phyloP scores from a whole-genome alignment of 805 yeast species.

The Kodamaea restingae region DNA sequence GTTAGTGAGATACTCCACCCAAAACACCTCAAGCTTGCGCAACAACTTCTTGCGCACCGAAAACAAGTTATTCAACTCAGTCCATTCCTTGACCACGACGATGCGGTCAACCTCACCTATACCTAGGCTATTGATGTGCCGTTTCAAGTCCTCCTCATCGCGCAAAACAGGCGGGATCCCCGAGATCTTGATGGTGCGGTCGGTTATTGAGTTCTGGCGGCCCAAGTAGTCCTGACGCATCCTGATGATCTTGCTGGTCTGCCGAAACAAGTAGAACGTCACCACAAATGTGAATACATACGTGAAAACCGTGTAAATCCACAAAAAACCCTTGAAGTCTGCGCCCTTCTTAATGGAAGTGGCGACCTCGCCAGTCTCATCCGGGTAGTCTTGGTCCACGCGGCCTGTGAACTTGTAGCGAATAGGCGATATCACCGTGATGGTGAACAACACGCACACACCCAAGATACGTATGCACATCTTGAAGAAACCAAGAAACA shows the following conservation, averaged over 20 bases:
- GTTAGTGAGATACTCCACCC: constrained; percentile 61
- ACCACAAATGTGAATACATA: constrained; percentile 76
- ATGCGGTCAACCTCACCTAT: constrained; percentile 77
- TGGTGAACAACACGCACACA: constrained; percentile 64
- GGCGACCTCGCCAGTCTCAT: constrained; percentile 20
- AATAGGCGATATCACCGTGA: constrained; percentile 77
- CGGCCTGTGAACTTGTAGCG: constrained; percentile 79
- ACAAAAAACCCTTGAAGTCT: constrained; percentile 55
- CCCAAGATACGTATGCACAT: constrained; percentile 73
- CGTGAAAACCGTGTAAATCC: constrained; percentile 87
- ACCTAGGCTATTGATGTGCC: constrained; percentile 71
- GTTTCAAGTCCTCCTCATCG: constrained; percentile 61
- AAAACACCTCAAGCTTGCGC: constrained; percentile 57
- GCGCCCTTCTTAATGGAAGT: constrained; percentile 12
- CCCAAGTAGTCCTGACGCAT: constrained; percentile 83
- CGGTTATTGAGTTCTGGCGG: constrained; percentile 82
- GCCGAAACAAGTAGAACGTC: constrained; percentile 55
- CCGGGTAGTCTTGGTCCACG: constrained; percentile 45
- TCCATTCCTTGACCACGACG: constrained; percentile 87
- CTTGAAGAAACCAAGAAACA: constrained; percentile 84
- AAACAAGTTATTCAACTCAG: constrained; percentile 61
- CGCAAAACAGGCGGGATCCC: constrained; percentile 86
- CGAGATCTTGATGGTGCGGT: constrained; percentile 79
- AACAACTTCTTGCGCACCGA: constrained; percentile 53
- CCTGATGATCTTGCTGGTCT: constrained; percentile 67